Evolutionary conservation across 2,329 filamentous ascomycete species (phyloP).

Genomic region (Aspergillus luchuensis): DNA sequence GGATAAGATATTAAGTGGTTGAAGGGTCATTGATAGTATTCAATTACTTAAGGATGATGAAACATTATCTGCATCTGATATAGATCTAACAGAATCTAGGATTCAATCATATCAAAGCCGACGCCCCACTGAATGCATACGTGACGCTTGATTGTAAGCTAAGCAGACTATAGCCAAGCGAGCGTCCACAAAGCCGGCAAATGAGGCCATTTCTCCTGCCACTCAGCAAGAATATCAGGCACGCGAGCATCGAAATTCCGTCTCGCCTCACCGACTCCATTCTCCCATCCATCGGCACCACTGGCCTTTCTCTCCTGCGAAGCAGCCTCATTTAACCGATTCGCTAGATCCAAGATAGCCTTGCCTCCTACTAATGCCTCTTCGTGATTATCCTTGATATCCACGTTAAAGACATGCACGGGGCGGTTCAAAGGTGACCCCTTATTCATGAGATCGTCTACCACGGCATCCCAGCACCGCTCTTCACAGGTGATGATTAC

Average conservation of each 20-base stretch:
- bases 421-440: conserved; percentile 86
- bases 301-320: conserved; percentile 70
- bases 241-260: conserved; percentile 88
- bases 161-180: conserved; percentile 73
- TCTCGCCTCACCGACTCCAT: conserved; percentile 66
- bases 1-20: no score
- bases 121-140: no score
- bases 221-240: conserved; percentile 84
- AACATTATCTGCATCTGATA: no score
- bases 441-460: conserved; percentile 86
- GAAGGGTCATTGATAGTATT: no score
- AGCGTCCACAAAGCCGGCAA: conserved; percentile 91
- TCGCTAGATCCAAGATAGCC: conserved; percentile 88
- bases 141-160: neutral
- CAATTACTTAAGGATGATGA: no score
- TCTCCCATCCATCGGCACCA: conserved; percentile 68
- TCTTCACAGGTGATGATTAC: conserved; percentile 97
- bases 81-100: no score
- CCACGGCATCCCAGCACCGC: conserved; percentile 94
- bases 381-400: conserved; percentile 98
- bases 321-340: conserved; percentile 79
- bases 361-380: conserved; percentile 88
- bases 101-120: no score
- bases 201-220: conserved; percentile 94
- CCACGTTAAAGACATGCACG: conserved; percentile 97